Conservation (phyloP, 1,284 basidiomycete species). For the Trametes versicolor region DNA sequence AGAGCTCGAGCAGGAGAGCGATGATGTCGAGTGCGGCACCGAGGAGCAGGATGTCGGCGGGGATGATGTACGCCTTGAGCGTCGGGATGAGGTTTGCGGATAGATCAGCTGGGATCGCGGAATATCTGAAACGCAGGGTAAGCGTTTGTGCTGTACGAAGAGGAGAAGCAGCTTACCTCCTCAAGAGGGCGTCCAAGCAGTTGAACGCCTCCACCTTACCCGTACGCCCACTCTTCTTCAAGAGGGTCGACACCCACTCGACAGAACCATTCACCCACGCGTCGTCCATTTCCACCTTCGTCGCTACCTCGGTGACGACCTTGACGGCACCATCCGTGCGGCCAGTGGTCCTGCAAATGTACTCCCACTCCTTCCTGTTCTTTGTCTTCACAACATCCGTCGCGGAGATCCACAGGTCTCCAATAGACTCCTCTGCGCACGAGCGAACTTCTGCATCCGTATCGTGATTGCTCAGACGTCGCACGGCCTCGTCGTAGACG, state of each 20-base stretch:
- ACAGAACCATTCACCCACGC: constrained; percentile 85
- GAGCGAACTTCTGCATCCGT: constrained; percentile 93
- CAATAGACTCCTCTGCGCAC: constrained; percentile 85
- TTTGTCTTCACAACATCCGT: constrained; percentile 74
- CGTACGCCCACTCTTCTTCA: constrained; percentile 83
- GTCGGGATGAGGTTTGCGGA: constrained; percentile 74
- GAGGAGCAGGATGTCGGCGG: constrained; percentile 80
- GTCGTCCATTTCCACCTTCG: constrained; percentile 72
- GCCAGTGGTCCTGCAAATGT: constrained; percentile 82
- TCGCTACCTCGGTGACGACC: constrained; percentile 78
- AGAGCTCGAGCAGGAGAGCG: constrained; percentile 74
- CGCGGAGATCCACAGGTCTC: constrained; percentile 88
- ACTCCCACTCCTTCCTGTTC: constrained; percentile 80
- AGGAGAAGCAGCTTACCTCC: constrained; percentile 54
- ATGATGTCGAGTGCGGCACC: constrained; percentile 80
- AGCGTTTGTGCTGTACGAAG: not conserved
- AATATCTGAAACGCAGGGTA: constrained; percentile 59
- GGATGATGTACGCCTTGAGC: constrained; percentile 78
- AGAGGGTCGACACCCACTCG: constrained; percentile 79
- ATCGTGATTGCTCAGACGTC: constrained; percentile 79
- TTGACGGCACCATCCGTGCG: constrained; percentile 76
- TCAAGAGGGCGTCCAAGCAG: constrained; percentile 80
- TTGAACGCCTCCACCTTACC: constrained; percentile 87
- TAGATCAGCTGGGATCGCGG: constrained; percentile 68
- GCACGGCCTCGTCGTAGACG: constrained; percentile 80